These are phyloP conservation scores for Akanthomyces dipterigenus DNA, from an alignment of 2,329 filamentous ascomycete genomes.

Conservation along the genomic window DNA sequence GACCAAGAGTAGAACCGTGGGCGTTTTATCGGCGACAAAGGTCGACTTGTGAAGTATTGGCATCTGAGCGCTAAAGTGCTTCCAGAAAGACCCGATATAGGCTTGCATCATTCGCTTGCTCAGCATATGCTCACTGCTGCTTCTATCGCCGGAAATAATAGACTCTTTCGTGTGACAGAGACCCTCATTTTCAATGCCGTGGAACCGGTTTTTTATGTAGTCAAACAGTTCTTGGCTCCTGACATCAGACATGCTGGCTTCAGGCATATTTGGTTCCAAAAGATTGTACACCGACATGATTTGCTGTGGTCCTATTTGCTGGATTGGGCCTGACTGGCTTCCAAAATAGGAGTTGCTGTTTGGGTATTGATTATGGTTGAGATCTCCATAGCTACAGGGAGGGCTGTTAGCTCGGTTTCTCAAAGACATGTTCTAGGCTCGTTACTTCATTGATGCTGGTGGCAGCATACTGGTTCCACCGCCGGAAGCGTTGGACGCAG, in stretches of 20 bases:
- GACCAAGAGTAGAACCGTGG: constrained; percentile 74
- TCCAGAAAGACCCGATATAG: constrained; percentile 91
- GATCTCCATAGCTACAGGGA: constrained; percentile 46
- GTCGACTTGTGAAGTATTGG: constrained; percentile 93
- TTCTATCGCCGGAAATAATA: constrained; percentile 71
- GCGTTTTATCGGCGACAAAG: constrained; percentile 80
- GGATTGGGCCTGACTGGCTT: constrained; percentile 9
- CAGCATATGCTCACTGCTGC: constrained; percentile 57
- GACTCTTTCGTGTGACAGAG: constrained; percentile 68
- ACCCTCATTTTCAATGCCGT: constrained; percentile 69
- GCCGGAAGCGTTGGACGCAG: constrained; percentile 35
- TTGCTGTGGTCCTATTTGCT: constrained; percentile 59
- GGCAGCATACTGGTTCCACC: constrained; percentile 29
- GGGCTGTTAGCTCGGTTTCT: constrained; percentile 18
- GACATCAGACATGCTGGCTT: constrained; percentile 76
- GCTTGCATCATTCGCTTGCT: constrained; percentile 93
- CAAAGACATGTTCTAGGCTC: constrained; percentile 5
- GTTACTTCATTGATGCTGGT: constrained; percentile 39
- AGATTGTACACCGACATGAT: constrained; percentile 87
- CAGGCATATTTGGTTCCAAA: constrained; percentile 71
- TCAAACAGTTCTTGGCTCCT: constrained; percentile 80
- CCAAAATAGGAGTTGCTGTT: neutral
- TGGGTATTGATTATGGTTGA: constrained; percentile 33
- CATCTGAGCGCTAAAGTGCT: constrained; percentile 87
- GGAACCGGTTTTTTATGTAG: constrained; percentile 73